Evolutionary conservation across 2,329 filamentous ascomycete genomes (phyloP).

Genomic region (Celoporthe dispersa): DNA sequence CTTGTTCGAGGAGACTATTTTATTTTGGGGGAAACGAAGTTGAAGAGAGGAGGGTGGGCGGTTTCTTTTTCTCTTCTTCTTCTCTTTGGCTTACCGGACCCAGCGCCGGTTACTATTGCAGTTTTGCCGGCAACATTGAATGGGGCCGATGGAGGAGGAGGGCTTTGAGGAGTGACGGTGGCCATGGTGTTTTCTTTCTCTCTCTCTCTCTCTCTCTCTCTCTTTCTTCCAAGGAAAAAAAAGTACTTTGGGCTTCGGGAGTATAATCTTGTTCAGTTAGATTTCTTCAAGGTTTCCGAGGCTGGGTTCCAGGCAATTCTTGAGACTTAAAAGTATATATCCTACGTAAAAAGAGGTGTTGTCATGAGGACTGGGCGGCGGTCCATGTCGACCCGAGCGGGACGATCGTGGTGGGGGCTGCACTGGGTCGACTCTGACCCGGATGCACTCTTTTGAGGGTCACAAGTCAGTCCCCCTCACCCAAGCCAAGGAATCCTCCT

Average conservation of each 20-base stretch:
- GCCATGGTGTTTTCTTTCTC: conserved; percentile 14
- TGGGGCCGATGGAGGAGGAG: not conserved
- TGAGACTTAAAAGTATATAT: not conserved
- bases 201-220: too few relatives aligned
- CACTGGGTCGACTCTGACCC: conserved; percentile 16
- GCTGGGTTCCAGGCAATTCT: not conserved
- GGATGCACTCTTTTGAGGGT: not conserved
- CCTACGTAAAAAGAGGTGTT: not conserved
- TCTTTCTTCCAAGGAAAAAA: too few relatives aligned
- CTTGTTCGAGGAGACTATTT: not conserved
- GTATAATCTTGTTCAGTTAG: not conserved
- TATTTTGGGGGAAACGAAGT: not conserved
- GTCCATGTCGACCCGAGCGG: not conserved
- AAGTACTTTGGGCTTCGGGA: too few relatives aligned
- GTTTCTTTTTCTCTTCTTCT: not conserved
- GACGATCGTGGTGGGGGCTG: not conserved
- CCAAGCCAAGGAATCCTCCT: conserved; percentile 9
- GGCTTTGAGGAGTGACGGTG: not conserved
- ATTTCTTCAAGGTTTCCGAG: too few relatives aligned
- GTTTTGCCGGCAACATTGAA: conserved; percentile 47
- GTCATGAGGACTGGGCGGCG: not conserved
- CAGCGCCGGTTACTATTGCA: conserved; percentile 59
- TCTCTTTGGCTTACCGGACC: conserved; percentile 47
- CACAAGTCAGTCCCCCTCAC: not conserved
- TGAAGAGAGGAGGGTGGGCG: not conserved